phyloP scores from a whole-genome alignment of 2,329 filamentous ascomycete genomes.

The Aaosphaeria arxii region DNA sequence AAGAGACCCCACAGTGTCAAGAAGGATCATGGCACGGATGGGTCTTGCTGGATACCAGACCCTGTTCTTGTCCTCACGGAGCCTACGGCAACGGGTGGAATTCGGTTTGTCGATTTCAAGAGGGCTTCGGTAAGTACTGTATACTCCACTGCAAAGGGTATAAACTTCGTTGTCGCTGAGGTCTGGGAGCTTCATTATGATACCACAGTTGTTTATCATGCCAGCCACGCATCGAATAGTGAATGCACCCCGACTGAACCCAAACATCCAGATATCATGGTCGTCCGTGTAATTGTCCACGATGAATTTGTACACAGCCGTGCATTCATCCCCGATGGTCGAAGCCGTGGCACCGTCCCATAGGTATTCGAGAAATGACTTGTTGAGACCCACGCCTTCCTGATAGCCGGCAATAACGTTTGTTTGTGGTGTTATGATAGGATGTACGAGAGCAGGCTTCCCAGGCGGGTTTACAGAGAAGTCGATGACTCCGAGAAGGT shows the following conservation, averaged over 20 bases:
- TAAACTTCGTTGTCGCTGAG: slow-evolving; percentile 14
- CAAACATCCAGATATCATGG: slow-evolving; percentile 45
- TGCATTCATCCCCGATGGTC: slow-evolving; percentile 33
- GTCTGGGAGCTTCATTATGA: slow-evolving; percentile 23
- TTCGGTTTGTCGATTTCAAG: slow-evolving; percentile 25
- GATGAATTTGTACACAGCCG: slow-evolving; percentile 34
- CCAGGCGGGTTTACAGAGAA: slow-evolving; percentile 4
- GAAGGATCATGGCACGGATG: slow-evolving; percentile 30
- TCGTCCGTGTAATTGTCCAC: slow-evolving; percentile 30
- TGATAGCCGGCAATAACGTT: slow-evolving; percentile 34
- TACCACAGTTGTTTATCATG: slow-evolving; percentile 44
- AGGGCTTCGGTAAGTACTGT: slow-evolving; percentile 28
- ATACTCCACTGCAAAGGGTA: slow-evolving; percentile 28
- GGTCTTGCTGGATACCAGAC: slow-evolving; percentile 31
- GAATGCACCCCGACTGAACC: slow-evolving; percentile 47
- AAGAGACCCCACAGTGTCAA: slow-evolving; percentile 34
- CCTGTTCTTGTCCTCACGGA: slow-evolving; percentile 12
- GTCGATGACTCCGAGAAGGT: slow-evolving; percentile 26
- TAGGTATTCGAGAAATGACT: slow-evolving; percentile 34
- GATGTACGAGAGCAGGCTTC: slow-evolving; percentile 16
- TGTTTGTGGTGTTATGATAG: slow-evolving; percentile 9
- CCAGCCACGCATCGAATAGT: slow-evolving; percentile 43
- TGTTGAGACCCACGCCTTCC: slow-evolving; percentile 34
- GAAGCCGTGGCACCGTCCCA: slow-evolving; percentile 36
- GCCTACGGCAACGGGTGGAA: slow-evolving; percentile 15